A percentile compares a stretch with the other conserved stretches of the same genome.
Conservation (phyloP, 768 basidiomycete species). For the Hygrophorus pudorinus region DNA sequence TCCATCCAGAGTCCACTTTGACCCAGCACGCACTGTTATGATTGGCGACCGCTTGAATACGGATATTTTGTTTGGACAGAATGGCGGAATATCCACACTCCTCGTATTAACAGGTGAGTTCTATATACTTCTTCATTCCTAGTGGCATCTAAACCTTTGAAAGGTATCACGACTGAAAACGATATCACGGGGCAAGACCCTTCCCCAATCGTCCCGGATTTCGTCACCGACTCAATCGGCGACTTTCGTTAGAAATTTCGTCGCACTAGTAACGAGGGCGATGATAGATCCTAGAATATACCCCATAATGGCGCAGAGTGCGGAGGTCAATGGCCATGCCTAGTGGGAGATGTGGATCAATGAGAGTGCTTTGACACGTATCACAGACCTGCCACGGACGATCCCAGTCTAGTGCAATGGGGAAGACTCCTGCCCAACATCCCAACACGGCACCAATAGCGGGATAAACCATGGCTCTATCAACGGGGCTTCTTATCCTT, state of each 20-base stretch:
- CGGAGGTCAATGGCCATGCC: conserved; percentile 79
- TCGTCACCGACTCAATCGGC: conserved; percentile 70
- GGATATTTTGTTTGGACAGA: conserved; percentile 89
- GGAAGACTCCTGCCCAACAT: conserved; percentile 72
- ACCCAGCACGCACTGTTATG: conserved; percentile 86
- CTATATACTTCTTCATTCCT: not conserved
- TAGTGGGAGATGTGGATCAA: conserved; percentile 17
- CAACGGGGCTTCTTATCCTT: conserved; percentile 53
- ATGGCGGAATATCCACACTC: conserved; percentile 76
- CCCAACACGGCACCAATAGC: conserved; percentile 63
- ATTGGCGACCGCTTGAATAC: conserved; percentile 93
- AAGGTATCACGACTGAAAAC: conserved; percentile 69
- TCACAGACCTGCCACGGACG: conserved; percentile 86
- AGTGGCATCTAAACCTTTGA: conserved; percentile 1
- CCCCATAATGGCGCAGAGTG: conserved; percentile 61
- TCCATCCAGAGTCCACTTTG: conserved; percentile 62
- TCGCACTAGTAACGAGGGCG: conserved; percentile 38
- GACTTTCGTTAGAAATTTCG: conserved; percentile 42
- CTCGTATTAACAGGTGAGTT: conserved; percentile 82
- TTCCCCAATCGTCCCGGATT: conserved; percentile 70
- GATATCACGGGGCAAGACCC: conserved; percentile 67
- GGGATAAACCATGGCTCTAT: conserved; percentile 75
- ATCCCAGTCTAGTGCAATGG: conserved; percentile 93
- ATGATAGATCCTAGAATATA: conserved; percentile 50
- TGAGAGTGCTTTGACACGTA: conserved; percentile 1